phyloP scores from a whole-genome alignment of 83 land plant genomes.

The Larix sibirica region DNA sequence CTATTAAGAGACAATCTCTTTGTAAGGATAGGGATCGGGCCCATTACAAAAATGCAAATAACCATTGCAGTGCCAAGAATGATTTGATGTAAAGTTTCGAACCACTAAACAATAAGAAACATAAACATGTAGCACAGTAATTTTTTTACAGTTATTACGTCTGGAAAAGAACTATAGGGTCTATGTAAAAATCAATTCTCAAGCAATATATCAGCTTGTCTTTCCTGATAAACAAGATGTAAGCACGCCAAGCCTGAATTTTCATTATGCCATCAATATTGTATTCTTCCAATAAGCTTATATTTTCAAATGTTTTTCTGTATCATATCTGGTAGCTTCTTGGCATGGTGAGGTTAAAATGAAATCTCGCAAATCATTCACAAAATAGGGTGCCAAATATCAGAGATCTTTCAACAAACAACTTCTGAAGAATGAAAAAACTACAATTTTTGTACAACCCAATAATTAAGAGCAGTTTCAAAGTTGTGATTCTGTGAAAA shows the following conservation, averaged over 20 bases:
- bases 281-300: no score
- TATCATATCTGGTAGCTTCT: background rate
- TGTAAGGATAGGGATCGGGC: no score
- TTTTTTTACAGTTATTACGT: background rate
- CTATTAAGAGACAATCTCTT: no score
- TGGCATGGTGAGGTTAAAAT: background rate
- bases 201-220: no score
- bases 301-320: background rate
- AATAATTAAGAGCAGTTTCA: background rate
- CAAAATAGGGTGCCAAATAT: background rate
- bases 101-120: background rate
- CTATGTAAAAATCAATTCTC: no score
- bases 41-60: no score
- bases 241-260: no score
- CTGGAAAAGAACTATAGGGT: no score
- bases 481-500: background rate
- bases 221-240: no score
- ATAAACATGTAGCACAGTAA: background rate
- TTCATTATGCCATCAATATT: no score
- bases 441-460: background rate
- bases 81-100: no score
- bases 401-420: background rate
- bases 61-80: no score
- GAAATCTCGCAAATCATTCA: background rate
- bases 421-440: background rate